Conservation (phyloP, 441 rosid species). For the Pelargonium citronellum region DNA sequence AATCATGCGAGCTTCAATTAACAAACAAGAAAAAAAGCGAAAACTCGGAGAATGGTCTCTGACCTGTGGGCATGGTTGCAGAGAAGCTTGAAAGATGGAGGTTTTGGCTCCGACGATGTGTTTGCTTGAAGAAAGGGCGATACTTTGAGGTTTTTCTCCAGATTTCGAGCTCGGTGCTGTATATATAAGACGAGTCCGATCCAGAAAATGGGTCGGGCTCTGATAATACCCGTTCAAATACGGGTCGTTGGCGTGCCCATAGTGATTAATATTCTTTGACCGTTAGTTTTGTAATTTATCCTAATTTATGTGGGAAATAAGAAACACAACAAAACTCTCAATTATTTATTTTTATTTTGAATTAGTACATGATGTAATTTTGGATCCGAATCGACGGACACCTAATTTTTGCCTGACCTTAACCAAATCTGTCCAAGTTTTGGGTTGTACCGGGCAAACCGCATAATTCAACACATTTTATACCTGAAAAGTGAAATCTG, state of each 20-base stretch:
- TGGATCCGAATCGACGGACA: too few relatives aligned
- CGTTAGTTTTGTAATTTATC: too few relatives aligned
- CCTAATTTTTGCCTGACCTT: too few relatives aligned
- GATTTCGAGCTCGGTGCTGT: neutral
- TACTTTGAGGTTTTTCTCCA: neutral
- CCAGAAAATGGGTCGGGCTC: neutral
- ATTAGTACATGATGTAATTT: too few relatives aligned
- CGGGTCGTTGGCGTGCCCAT: neutral
- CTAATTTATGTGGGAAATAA: too few relatives aligned
- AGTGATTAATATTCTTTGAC: too few relatives aligned
- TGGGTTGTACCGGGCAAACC: too few relatives aligned
- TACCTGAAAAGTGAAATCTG: too few relatives aligned
- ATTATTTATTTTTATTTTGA: too few relatives aligned
- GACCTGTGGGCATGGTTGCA: constrained; percentile 6
- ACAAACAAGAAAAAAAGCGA: neutral
- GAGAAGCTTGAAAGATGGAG: constrained; percentile 5
- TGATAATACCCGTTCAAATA: neutral
- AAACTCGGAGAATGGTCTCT: neutral
- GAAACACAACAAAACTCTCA: too few relatives aligned
- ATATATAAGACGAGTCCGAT: neutral
- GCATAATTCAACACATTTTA: too few relatives aligned
- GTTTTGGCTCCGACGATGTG: neutral
- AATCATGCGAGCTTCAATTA: neutral
- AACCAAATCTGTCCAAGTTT: too few relatives aligned
- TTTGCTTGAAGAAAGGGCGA: neutral